phyloP scores from a whole-genome alignment of 1,284 basidiomycete species.

The Sanghuangporus sanghuang region DNA sequence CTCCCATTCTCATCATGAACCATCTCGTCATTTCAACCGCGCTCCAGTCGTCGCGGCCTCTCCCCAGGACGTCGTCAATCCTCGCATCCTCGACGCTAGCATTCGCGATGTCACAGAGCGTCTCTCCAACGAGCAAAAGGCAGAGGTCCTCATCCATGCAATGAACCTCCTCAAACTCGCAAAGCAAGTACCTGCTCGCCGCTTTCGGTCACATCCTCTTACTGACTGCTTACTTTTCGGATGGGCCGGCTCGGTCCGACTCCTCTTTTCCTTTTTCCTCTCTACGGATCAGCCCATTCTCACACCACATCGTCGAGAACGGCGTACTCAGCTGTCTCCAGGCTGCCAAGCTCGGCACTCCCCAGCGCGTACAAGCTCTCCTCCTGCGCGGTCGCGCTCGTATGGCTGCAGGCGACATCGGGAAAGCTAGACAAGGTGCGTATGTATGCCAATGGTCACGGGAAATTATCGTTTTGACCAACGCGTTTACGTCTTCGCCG shows the following conservation, averaged over 20 bases:
- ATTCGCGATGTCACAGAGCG: constrained; percentile 56
- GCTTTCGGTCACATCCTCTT: constrained; percentile 7
- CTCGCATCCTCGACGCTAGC: constrained; percentile 65
- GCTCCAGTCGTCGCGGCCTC: constrained; percentile 1
- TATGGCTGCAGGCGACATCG: constrained; percentile 50
- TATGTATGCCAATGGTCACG: no score
- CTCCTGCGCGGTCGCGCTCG: constrained; percentile 60
- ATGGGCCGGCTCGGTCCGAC: background rate
- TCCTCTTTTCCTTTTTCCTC: no score
- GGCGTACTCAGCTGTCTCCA: constrained; percentile 66
- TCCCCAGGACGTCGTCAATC: constrained; percentile 59
- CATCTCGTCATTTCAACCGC: constrained; percentile 13
- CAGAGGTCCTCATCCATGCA: constrained; percentile 58
- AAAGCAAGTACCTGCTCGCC: constrained; percentile 29
- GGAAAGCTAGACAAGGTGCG: constrained; percentile 62
- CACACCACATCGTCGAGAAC: constrained; percentile 64
- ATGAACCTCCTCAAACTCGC: constrained; percentile 46
- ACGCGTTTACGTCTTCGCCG: background rate
- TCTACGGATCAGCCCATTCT: no score
- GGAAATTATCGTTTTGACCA: no score
- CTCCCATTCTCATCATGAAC: constrained; percentile 18
- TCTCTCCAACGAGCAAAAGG: constrained; percentile 59
- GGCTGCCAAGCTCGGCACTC: constrained; percentile 46
- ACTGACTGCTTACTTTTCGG: constrained; percentile 16
- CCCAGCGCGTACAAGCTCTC: constrained; percentile 52